A percentile compares a stretch with the other conserved stretches of the same genome.
Evolutionary conservation across 148 eudicot genomes (phyloP).

Genomic region (Camellia sinensis): DNA sequence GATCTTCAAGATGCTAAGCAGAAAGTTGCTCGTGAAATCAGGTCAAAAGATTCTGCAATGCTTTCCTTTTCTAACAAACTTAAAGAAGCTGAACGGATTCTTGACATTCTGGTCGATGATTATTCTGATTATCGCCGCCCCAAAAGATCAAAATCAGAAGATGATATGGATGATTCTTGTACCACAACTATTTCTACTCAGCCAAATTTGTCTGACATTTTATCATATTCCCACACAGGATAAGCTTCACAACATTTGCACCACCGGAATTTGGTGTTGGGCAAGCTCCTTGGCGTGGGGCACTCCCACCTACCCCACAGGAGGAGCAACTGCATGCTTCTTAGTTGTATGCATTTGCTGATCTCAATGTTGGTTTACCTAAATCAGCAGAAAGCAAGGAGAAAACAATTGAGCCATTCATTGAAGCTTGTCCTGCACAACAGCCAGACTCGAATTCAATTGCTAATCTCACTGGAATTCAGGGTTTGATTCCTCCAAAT

Average conservation of each 20-base stretch:
- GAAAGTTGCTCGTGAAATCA: slow-evolving; percentile 56
- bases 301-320: slow-evolving; percentile 92
- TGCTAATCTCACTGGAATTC: slow-evolving; percentile 30
- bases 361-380: slow-evolving; percentile 76
- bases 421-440: slow-evolving; percentile 37
- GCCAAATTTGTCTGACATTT: slow-evolving; percentile 61
- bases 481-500: slow-evolving; percentile 56
- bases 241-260: slow-evolving; percentile 95
- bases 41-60: slow-evolving; percentile 56
- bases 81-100: slow-evolving; percentile 76
- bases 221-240: slow-evolving; percentile 80
- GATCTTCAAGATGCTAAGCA: slow-evolving; percentile 82
- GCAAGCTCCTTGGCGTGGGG: slow-evolving; percentile 74
- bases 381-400: slow-evolving; percentile 58
- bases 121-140: slow-evolving; percentile 74
- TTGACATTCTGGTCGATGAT: slow-evolving; percentile 87
- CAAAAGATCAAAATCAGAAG: slow-evolving; percentile 59
- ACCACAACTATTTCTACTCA: slow-evolving; percentile 66
- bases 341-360: slow-evolving; percentile 67
- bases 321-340: slow-evolving; percentile 95
- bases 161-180: slow-evolving; percentile 37
- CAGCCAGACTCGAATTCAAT: slow-evolving; percentile 30
- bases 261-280: slow-evolving; percentile 91
- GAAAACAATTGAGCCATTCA: slow-evolving; percentile 52
- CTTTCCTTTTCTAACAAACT: slow-evolving; percentile 81